These are phyloP conservation scores for Sporothrix euskadiensis DNA, from an alignment of 2,329 filamentous ascomycete genomes.

Conservation along the genomic window DNA sequence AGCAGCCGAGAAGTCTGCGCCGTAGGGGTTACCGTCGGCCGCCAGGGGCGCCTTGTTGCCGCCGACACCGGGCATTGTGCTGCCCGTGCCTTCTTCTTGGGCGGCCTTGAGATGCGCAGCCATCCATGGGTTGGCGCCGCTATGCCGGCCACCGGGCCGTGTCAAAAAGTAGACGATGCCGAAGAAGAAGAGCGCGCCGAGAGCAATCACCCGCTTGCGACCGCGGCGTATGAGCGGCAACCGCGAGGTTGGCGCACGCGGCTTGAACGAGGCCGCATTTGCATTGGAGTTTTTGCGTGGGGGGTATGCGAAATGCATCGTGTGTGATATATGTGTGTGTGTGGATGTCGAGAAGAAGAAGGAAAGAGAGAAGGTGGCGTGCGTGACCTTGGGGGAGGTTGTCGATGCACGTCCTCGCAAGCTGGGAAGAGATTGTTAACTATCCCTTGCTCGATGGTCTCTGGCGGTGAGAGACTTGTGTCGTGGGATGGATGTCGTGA, in stretches of 20 bases:
- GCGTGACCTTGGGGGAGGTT: neutral
- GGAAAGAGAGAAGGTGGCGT: neutral
- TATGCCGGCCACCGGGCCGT: constrained; percentile 31
- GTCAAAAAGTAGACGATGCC: constrained; percentile 63
- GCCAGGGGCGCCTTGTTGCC: neutral
- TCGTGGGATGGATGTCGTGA: neutral
- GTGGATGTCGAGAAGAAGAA: neutral
- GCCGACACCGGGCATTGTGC: constrained; percentile 13
- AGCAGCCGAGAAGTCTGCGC: constrained; percentile 27
- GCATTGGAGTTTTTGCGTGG: constrained; percentile 79
- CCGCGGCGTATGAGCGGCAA: constrained; percentile 56
- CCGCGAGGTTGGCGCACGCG: constrained; percentile 56
- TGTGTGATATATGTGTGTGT: constrained; percentile 34
- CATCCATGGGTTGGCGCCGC: constrained; percentile 30
- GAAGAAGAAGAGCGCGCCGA: constrained; percentile 57
- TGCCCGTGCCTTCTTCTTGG: constrained; percentile 24
- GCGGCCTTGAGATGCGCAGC: constrained; percentile 26
- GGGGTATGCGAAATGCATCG: constrained; percentile 88
- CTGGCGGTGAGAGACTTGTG: neutral
- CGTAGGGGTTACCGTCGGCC: constrained; percentile 8
- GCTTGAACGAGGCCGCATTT: constrained; percentile 69
- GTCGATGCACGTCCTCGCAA: neutral
- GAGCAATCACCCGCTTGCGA: constrained; percentile 60
- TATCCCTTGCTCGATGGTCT: neutral
- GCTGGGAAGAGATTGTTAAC: neutral